Base-by-base conservation (phyloP, 106 monocot genomes). In the Posidonia australis region DNA sequence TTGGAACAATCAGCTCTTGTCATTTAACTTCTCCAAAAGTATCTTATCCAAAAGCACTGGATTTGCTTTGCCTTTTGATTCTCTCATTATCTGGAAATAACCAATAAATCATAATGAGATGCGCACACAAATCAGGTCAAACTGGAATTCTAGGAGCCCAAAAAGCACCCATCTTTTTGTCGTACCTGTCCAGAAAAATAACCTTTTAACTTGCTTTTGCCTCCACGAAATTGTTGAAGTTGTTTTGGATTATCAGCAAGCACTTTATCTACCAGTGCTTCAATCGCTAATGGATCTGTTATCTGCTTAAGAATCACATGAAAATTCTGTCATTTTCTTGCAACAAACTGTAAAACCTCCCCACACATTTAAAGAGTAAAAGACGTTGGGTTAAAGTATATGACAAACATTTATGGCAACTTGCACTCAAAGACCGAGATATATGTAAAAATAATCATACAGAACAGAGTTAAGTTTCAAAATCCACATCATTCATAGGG, bases 61-160 rank as follows among this genome's bases (percentile, higher is more conserved):
- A 72, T 87, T 96, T 56, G 94, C 94, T 78, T 96, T 96, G 2
- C 94, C 94, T 70, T 96, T 96, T 1, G 94, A 96, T 70, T 69
- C 82, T 68, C 87, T 90, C 94, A 96, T 96, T 69, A 84, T 84
- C 94, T 96, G 68, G 29, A 70, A 49, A 41, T 27, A 61, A 25
- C 68, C 10, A 59, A 16, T 36, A 36, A n/a, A 36, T 7, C 36
- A 36, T 2, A 36, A 36, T 36, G 36, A 36, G 36, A 36, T 36
- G 36, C 36, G 7, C 36, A 36, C 5, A 7, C 7, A 36, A 7
- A 36, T 36, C 36, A 36, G 36, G 7, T 36, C 36, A 36, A 36
- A 36, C 36, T 4, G 36, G 7, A 36, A 36, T 36, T 36, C 36
- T 36, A 36, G 36, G 7, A 4, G 36, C 2, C 36, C n/a, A n/a